Evolutionary conservation across 2,329 filamentous ascomycete species (phyloP), one percentile per base, ranked within the genome.

Genomic region (Ceratocystis ficicola): DNA sequence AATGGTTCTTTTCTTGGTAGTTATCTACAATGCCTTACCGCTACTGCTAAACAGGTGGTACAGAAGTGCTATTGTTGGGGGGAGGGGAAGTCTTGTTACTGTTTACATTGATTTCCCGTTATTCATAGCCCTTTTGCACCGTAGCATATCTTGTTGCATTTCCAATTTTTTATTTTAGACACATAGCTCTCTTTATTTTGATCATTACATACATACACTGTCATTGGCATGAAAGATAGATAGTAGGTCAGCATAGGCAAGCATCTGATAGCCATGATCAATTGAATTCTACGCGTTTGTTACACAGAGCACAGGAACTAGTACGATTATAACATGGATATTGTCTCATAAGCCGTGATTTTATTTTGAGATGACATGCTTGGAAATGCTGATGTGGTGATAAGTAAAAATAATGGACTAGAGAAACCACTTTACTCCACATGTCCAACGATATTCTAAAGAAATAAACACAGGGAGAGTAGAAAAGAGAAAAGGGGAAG

Each of bases 291-390:
- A 36, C 17, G 55, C 15, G 15, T 36, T 59, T 2, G n/a, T 59
- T 8, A 20, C 3, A 12, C 36, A 36, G 30, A 59, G 55, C 28
- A 59, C 28, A 17, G 28, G 17, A 41, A 41, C 25, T 36, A 5
- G 15, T n/a, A 10, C 12, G 8, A 22, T 20, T 20, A 22, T 3
- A 50, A 5, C 17, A 22, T 20, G 8, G 41, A 50, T 10, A 63
- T 63, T 63, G 61, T 30, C 44, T 63, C 41, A 22, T 60, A 44
- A 60, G 20, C 48, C 55, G 48, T 59, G 50, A 59, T 44, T 65
- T 41, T 61, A 65, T 65, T 65, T 57, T 48, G 55, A 57, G 44
- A 59, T 60, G 55, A 65, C 63, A 65, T 65, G 63, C 63, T 65
- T 46, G 55, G 50, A 65, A 59, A 60, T 65, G 63, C 63, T 65